Base-by-base conservation (phyloP, 2,329 filamentous ascomycete species). In the Periconia sp. region DNA sequence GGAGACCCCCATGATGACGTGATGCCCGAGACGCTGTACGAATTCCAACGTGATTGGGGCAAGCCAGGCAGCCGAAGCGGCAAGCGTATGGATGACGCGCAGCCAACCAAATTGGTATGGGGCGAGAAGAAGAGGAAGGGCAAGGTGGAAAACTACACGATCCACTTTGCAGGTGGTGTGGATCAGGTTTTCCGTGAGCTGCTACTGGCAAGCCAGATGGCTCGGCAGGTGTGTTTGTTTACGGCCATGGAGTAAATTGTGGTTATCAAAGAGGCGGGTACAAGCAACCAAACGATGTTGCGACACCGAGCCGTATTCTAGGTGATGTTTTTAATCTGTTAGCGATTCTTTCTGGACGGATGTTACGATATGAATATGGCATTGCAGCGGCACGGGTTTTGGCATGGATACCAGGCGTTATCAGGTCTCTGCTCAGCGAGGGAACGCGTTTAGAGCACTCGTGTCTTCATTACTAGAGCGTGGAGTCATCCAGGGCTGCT, bases 1-100 rank as follows among this genome's bases (percentile, higher is more conserved):
- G 73, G 69, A 15, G 56, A 69, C 16, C 71, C 74, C 2, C 62
- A 79, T 57, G 76, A 80, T 48, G 75, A 79, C 25, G 63, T 65
- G 5, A 69, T 69, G 66, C 65, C 65, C 5, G 66, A 69, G 52
- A 66, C 65, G 4, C 52, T 69, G 16, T 69, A 68, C 48, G 66
- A 69, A 38, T 69, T 63, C 36, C 55, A 56, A 19, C 56, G 53
- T 21, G 65, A 68, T 32, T 67, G 59, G 59, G 56, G 61, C 8
- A 68, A 68, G 49, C 63, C 66, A 15, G 64, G 64, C 7, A 66
- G 63, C 49, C 45, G 66, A 28, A 67, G 63, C 10, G 66, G 66
- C 34, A 69, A 69, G 52, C 53, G 61, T 21, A 57, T 61, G 29
- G 66, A 69, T 29, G 64, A 69, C 41, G 63, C 66, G 15, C 49